Conservation (phyloP, 306 rosid species). For the Vigna angularis region DNA sequence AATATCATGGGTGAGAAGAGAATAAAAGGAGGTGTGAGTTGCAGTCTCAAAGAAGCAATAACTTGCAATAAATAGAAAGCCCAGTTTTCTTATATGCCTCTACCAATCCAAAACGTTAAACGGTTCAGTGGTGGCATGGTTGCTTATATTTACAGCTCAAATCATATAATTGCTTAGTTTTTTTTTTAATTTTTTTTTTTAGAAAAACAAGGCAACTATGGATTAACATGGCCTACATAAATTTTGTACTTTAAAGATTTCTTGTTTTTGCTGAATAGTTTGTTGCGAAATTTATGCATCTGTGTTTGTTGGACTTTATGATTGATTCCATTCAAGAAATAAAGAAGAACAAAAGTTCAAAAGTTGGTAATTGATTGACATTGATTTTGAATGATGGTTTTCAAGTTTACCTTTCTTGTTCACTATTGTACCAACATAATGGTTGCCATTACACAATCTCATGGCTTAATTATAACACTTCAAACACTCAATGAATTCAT, state of each 20-base stretch:
- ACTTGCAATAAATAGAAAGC: no score
- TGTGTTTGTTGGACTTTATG: background rate
- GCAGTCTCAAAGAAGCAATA: no score
- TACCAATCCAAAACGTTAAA: background rate
- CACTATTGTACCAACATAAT: background rate
- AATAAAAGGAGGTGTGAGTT: no score
- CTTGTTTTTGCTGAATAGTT: background rate
- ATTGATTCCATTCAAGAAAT: slow-evolving; percentile 1
- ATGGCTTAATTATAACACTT: slow-evolving; percentile 20
- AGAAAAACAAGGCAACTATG: background rate
- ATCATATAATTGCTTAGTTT: background rate
- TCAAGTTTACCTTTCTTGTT: slow-evolving; percentile 28
- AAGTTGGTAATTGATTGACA: slow-evolving; percentile 8
- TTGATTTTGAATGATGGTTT: slow-evolving; percentile 22
- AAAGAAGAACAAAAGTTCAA: background rate
- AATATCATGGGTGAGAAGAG: no score
- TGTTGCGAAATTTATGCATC: slow-evolving; percentile 3
- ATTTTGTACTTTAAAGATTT: background rate
- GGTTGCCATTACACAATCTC: background rate
- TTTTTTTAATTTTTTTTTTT: background rate
- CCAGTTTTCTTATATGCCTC: no score
- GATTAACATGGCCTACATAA: background rate
- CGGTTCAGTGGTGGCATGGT: background rate
- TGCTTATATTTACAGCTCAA: background rate
- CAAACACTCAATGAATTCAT: background rate